Evolutionary conservation across 2,329 filamentous ascomycete genomes (phyloP).

Genomic region (Claviceps quebecensis): DNA sequence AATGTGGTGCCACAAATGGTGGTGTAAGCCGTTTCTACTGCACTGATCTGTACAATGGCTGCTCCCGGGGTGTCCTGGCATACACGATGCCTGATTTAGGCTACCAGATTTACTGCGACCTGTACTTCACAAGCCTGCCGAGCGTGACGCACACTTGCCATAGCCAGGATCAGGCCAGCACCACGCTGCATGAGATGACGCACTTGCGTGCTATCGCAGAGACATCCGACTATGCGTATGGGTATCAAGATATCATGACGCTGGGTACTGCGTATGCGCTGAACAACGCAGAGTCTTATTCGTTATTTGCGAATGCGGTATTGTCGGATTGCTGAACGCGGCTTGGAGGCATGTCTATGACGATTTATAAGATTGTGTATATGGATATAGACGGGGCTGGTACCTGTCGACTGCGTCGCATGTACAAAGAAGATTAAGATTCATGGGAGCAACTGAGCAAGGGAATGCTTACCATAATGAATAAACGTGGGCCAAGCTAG

Average conservation of each 20-base stretch:
- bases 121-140: slow-evolving; percentile 41
- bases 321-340: slow-evolving; percentile 22
- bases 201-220: slow-evolving; percentile 44
- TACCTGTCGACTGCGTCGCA: not conserved
- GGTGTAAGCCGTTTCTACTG: slow-evolving; percentile 41
- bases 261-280: slow-evolving; percentile 37
- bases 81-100: slow-evolving; percentile 43
- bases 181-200: slow-evolving; percentile 51
- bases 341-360: not conserved
- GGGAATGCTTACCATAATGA: not conserved
- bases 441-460: not conserved
- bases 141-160: slow-evolving; percentile 39
- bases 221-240: slow-evolving; percentile 44
- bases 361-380: not conserved
- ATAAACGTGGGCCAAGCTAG: not conserved
- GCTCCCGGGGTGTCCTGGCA: slow-evolving; percentile 37
- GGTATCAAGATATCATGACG: slow-evolving; percentile 33
- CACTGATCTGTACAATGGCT: slow-evolving; percentile 40
- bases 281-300: slow-evolving; percentile 49
- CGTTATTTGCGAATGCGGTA: slow-evolving; percentile 25
- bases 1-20: slow-evolving; percentile 36
- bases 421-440: no score
- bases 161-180: slow-evolving; percentile 50
- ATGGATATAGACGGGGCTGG: not conserved
- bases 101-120: slow-evolving; percentile 46